Evolutionary conservation across 176 grass and related monocot genomes (phyloP), one percentile per base, ranked within the genome.

Genomic region (Carex kokanica): DNA sequence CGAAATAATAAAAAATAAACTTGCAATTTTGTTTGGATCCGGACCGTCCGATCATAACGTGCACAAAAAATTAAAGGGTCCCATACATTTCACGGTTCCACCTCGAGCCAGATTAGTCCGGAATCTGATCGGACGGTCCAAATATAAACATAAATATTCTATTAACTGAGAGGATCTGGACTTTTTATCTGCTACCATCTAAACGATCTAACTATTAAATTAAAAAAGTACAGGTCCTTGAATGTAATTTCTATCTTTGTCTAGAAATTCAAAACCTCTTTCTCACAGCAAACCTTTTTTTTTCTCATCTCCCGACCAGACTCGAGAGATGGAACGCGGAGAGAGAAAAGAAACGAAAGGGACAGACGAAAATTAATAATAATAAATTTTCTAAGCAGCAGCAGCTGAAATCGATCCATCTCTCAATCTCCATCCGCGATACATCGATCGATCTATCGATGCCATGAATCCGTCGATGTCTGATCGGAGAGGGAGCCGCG

Each of bases 311-410:
- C 9, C 41, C n/a, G 75, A 31, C 58, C 31, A 80, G 23, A 57
- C 53, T 82, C 43, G 82, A 60, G 77, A 78, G 85, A 81, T 10
- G 55, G 67, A 64, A 20, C 24, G 64, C n/a, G 36, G 32, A 57
- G 32, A 9, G 71, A 65, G 71, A 56, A 38, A 63, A 45, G 21
- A 23, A 62, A 27, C 56, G 1, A 86, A 47, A 80, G 67, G 81
- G 89, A 83, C 90, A 79, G 70, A 38, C 72, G 68, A 36, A 65
- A 81, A 81, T 86, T 83, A 61, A 74, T 88, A 74, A 70, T 49
- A 67, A 40, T 83, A 41, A 59, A 85, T 85, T 13, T 24, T 3
- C 23, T 8, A 14, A 63, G 60, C 53, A 70, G 69, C 71, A 85
- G 78, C 82, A 85, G 78, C 53, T 86, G 85, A 34, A 36, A 66